phyloP scores from a whole-genome alignment of 208 protist genomes.

The Blechomonas ayalai region DNA sequence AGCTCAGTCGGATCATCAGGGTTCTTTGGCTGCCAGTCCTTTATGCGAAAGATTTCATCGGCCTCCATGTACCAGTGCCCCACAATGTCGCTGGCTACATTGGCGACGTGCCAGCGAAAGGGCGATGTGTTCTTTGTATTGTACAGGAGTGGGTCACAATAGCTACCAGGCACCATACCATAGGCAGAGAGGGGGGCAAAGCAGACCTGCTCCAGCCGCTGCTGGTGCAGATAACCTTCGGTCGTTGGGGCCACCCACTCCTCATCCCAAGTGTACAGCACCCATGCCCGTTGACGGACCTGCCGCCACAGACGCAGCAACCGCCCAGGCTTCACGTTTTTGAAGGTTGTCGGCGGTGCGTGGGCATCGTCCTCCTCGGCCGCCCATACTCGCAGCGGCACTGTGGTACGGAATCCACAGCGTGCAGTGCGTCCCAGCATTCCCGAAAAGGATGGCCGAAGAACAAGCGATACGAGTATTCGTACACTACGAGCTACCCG shows the following conservation, averaged over 20 bases:
- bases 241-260: constrained; percentile 65
- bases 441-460: too few relatives aligned
- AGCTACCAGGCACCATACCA: constrained; percentile 85
- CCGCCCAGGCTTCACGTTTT: constrained; percentile 80
- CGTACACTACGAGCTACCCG: too few relatives aligned
- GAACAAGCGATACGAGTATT: too few relatives aligned
- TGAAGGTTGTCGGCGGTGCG: constrained; percentile 83
- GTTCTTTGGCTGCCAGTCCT: constrained; percentile 88
- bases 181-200: constrained; percentile 83
- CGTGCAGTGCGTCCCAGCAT: constrained; percentile 33
- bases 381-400: constrained; percentile 73
- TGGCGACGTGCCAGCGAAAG: constrained; percentile 85
- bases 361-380: constrained; percentile 77
- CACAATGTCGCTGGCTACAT: constrained; percentile 74
- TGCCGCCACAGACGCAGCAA: constrained; percentile 81
- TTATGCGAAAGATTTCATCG: constrained; percentile 82
- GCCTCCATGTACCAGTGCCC: constrained; percentile 90
- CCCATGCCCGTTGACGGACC: constrained; percentile 78
- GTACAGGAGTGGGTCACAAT: constrained; percentile 87
- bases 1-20: constrained; percentile 84
- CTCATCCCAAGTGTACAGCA: constrained; percentile 83
- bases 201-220: constrained; percentile 85
- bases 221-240: constrained; percentile 84
- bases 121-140: constrained; percentile 89
- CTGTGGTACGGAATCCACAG: constrained; percentile 31